Base-by-base conservation (phyloP, 2,329 filamentous ascomycete genomes). In the Sphaerulina musiva region DNA sequence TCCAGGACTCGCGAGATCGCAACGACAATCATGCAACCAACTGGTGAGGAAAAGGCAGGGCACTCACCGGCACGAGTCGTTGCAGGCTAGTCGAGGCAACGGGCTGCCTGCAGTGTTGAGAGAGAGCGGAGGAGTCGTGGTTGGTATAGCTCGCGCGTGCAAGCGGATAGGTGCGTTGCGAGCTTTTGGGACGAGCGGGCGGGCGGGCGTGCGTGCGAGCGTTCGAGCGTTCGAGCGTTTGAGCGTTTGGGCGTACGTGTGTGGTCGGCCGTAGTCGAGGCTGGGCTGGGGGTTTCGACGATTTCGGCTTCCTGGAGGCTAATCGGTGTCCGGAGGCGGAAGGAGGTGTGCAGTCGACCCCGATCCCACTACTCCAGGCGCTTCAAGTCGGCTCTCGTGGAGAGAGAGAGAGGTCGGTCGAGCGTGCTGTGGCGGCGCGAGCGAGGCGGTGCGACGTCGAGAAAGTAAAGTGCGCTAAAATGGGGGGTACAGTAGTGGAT, bases 401-500 rank as follows among this genome's bases (percentile, higher is more conserved):
- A 29, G 26, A 6, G 5, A 29, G 26, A 20, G 20, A 20, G 20
- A 20, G 20, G 20, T 20, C 20, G 20, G 41, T 26, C 38, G 41
- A 31, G 41, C 36, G 50, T 34, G 32, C 34, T 8, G 34, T 38
- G 34, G 54, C 29, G 10, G 36, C 29, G 48, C n/a, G 40, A 44
- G 48, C n/a, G 6, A 41, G 43, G 40, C 55, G 46, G 57, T 59
- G 57, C 55, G 55, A 59, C 57, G 54, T 57, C 54, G 57, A 51
- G 57, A 45, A 45, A 14, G 46, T 46, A 26, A 38, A 46, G 53
- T 39, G 51, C 42, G 43, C 46, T 49, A 44, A 39, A 48, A 55
- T 55, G 52, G 56, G 41, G 49, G 56, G 53, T 38, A 38, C 34
- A 38, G 34, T 38, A 38, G 34, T 38, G 34, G 48, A 17, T 42